Percentiles rank a stretch among this genome's conserved stretches.
Conservation (phyloP, 495 filamentous ascomycete genomes). For the Platismatia glauca region DNA sequence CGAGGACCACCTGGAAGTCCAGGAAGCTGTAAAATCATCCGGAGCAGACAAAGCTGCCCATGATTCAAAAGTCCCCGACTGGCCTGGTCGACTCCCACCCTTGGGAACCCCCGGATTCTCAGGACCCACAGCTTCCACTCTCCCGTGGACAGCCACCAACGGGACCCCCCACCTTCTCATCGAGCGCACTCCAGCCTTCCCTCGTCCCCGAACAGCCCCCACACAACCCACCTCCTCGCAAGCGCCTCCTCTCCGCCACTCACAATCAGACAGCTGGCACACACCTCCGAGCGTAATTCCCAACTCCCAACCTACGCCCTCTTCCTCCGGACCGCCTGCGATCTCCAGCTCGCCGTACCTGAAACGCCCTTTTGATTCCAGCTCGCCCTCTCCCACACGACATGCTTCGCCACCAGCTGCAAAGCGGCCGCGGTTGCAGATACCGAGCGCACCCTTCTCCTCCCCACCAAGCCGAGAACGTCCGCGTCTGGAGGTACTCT, state of each 20-base stretch:
- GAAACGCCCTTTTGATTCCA: constrained; percentile 14
- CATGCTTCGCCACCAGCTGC: constrained; percentile 11
- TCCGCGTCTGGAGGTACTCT: background rate
- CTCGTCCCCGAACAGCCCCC: constrained; percentile 17
- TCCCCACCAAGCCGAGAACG: background rate
- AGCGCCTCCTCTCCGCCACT: constrained; percentile 6
- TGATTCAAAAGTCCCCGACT: background rate
- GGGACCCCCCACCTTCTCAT: constrained; percentile 19
- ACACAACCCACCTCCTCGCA: background rate
- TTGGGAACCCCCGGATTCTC: constrained; percentile 3
- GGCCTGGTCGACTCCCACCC: background rate
- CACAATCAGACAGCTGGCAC: constrained; percentile 35
- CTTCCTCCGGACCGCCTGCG: background rate
- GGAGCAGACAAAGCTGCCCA: background rate
- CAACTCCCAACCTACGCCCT: constrained; percentile 24
- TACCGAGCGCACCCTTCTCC: background rate
- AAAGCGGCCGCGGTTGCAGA: constrained; percentile 14
- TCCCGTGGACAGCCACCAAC: constrained; percentile 12
- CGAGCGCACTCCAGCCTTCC: constrained; percentile 18
- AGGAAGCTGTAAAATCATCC: background rate
- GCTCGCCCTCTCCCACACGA: constrained; percentile 17
- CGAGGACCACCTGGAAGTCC: background rate
- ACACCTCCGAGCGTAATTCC: constrained; percentile 40
- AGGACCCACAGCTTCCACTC: background rate
- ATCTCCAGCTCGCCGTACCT: constrained; percentile 17